Conservation (phyloP, 2,329 filamentous ascomycete genomes). For the Alternaria tenuissima region DNA sequence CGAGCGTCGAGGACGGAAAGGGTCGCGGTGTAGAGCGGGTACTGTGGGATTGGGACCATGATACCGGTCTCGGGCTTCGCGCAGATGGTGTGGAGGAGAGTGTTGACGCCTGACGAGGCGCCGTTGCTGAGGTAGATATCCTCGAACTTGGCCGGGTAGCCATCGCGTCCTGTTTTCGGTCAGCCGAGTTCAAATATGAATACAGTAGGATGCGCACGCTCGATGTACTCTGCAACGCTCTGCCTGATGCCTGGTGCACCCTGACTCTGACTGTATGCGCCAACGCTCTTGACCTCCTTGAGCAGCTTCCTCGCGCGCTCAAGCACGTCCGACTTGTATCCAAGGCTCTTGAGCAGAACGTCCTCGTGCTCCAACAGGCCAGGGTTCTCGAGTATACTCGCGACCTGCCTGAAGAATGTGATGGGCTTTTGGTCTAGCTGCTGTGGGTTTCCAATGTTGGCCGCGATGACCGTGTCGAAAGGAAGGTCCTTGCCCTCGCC, state of each 20-base stretch:
- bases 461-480: conserved; percentile 90
- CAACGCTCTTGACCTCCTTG: conserved; percentile 85
- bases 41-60: conserved; percentile 95
- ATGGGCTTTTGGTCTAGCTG: conserved; percentile 99
- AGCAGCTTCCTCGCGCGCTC: conserved; percentile 83
- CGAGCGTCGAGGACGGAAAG: conserved; percentile 84
- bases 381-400: conserved; percentile 92
- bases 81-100: conserved; percentile 89
- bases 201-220: conserved; percentile 61
- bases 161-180: conserved; percentile 74
- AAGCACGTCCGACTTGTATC: conserved; percentile 90
- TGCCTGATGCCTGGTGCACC: conserved; percentile 86
- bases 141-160: conserved; percentile 79
- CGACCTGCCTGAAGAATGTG: conserved; percentile 97
- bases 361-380: conserved; percentile 81
- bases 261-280: conserved; percentile 94
- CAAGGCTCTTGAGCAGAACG: conserved; percentile 76
- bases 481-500: conserved; percentile 72
- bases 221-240: conserved; percentile 91
- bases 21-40: conserved; percentile 95
- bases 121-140: conserved; percentile 91
- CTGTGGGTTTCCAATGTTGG: conserved; percentile 99
- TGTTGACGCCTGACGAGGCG: conserved; percentile 94
- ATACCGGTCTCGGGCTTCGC: conserved; percentile 78
- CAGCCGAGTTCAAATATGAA: conserved; percentile 1